A percentile compares a stretch with the other conserved stretches of the same genome.
Conservation (phyloP, 768 basidiomycete genomes). For the Cytidiella melzeri region DNA sequence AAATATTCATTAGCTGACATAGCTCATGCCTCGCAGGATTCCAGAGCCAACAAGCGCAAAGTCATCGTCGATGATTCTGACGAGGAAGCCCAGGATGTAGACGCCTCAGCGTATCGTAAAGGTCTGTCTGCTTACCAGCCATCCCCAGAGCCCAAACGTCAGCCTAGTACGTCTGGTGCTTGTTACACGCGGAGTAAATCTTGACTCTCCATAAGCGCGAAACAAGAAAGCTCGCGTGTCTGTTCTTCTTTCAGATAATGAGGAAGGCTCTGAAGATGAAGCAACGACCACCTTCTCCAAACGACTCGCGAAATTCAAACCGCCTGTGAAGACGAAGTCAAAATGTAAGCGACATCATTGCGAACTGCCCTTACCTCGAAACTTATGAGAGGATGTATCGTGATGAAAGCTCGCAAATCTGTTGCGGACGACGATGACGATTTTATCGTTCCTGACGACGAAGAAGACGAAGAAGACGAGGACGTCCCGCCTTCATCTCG, state of each 20-base stretch:
- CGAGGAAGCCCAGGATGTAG: constrained; percentile 36
- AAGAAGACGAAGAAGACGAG: constrained; percentile 44
- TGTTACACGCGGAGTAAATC: not conserved
- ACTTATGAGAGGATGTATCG: not conserved
- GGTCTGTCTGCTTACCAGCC: constrained; percentile 10
- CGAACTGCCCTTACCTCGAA: too few relatives aligned
- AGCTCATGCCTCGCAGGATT: not conserved
- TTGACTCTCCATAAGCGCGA: too few relatives aligned
- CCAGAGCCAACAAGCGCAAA: constrained; percentile 51
- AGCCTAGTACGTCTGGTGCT: constrained; percentile 1
- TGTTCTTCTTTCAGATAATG: constrained; percentile 39
- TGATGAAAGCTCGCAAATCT: constrained; percentile 38
- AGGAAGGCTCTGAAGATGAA: constrained; percentile 38
- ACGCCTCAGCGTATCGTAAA: constrained; percentile 13
- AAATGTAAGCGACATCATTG: constrained; percentile 42
- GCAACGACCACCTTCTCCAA: constrained; percentile 45
- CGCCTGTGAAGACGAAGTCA: constrained; percentile 38
- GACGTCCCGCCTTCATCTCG: constrained; percentile 44
- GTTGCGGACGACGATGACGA: constrained; percentile 58
- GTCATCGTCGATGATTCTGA: constrained; percentile 66
- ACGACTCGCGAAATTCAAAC: constrained; percentile 57
- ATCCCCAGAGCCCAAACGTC: constrained; percentile 10
- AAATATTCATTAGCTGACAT: not conserved
- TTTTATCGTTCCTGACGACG: constrained; percentile 65
- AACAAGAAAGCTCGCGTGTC: constrained; percentile 60